phyloP scores from a whole-genome alignment of 305 asterid genomes.

The Fraxinus nigra region DNA sequence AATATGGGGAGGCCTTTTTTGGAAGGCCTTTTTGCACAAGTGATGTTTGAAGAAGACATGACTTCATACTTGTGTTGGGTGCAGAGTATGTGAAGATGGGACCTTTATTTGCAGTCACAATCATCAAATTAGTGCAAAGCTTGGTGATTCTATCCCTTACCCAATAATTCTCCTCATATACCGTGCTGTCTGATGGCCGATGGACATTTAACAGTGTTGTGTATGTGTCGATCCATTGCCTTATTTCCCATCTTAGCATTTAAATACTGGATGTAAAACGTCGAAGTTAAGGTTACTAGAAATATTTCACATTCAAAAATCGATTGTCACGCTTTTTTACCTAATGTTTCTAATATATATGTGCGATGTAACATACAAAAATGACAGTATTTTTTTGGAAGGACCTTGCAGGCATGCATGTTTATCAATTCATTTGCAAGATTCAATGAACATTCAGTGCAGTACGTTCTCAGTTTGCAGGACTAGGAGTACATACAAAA shows the following conservation, averaged over 20 bases:
- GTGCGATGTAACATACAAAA: not conserved
- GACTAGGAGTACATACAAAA: not conserved
- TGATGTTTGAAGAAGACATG: slow-evolving; percentile 16
- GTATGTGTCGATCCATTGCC: not conserved
- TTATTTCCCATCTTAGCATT: not conserved
- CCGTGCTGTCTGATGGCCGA: not conserved
- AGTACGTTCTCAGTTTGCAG: not conserved
- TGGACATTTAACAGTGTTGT: not conserved
- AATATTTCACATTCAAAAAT: not conserved
- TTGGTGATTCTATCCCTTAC: too few species aligned
- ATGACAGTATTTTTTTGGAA: not conserved
- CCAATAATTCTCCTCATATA: not conserved
- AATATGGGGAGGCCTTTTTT: slow-evolving; percentile 1
- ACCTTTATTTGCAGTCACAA: slow-evolving; percentile 8
- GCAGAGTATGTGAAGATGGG: slow-evolving; percentile 10
- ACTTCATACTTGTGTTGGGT: not conserved
- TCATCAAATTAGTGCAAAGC: slow-evolving; percentile 9
- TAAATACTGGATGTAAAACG: too few species aligned
- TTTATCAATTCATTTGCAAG: not conserved
- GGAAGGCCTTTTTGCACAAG: slow-evolving; percentile 15
- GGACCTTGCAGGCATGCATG: not conserved
- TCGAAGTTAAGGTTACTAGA: not conserved
- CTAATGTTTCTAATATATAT: not conserved
- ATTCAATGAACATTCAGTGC: not conserved
- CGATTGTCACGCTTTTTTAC: not conserved